These are phyloP conservation scores for Phytophthora capsici DNA, from an alignment of 352 stramenopile species.

Conservation along the genomic window DNA sequence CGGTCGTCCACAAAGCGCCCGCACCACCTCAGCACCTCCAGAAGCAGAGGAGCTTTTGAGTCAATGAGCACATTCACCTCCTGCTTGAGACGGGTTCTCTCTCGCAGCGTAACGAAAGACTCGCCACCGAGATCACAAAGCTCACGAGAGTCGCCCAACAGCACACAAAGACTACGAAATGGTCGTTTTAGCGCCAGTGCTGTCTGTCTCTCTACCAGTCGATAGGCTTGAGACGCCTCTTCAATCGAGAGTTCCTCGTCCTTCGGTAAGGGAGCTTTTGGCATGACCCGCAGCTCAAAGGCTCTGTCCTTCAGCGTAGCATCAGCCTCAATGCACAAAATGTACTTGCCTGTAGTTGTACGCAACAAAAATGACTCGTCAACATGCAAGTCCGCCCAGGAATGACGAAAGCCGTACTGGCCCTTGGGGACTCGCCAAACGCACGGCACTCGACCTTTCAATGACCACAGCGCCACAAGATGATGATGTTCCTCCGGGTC, in stretches of 20 bases:
- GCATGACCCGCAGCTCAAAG: slow-evolving; percentile 44
- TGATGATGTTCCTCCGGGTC: slow-evolving; percentile 52
- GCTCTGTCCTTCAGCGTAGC: slow-evolving; percentile 58
- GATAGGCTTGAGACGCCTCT: slow-evolving; percentile 67
- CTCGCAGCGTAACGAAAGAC: slow-evolving; percentile 52
- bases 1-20: slow-evolving; percentile 52
- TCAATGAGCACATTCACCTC: slow-evolving; percentile 79
- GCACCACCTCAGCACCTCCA: slow-evolving; percentile 69
- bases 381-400: slow-evolving; percentile 53
- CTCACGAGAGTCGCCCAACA: slow-evolving; percentile 62
- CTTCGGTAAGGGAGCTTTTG: slow-evolving; percentile 26
- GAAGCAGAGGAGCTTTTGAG: slow-evolving; percentile 57
- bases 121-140: slow-evolving; percentile 59
- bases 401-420: slow-evolving; percentile 70
- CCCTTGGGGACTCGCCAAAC: slow-evolving; percentile 58
- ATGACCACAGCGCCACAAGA: slow-evolving; percentile 57
- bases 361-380: slow-evolving; percentile 62
- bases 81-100: slow-evolving; percentile 60
- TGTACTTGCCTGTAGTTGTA: slow-evolving; percentile 69
- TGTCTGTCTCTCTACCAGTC: slow-evolving; percentile 60
- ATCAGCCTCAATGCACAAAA: slow-evolving; percentile 72
- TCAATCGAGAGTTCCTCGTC: slow-evolving; percentile 61
- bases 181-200: slow-evolving; percentile 48
- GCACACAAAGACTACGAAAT: slow-evolving; percentile 64
- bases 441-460: slow-evolving; percentile 61